Evolutionary conservation across 331 rosid species (phyloP).

Genomic region (Acacia pycnantha): DNA sequence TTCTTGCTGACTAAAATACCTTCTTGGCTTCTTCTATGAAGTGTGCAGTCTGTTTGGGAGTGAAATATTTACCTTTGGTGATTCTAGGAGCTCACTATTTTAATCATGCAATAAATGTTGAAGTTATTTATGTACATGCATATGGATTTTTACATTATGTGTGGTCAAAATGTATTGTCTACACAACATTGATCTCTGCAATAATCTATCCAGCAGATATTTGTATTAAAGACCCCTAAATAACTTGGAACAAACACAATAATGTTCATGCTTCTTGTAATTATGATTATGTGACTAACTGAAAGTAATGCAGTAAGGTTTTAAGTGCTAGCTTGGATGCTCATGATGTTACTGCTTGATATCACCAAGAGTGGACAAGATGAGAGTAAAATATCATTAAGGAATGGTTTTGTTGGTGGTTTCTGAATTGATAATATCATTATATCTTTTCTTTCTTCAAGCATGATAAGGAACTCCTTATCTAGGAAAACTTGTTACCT

Average conservation of each 20-base stretch:
- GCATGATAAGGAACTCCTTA: not conserved
- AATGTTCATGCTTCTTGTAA: not conserved
- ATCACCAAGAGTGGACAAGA: not conserved
- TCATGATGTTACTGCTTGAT: not conserved
- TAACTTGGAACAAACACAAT: not conserved
- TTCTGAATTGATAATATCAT: not conserved
- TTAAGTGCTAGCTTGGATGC: not conserved
- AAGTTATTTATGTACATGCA: not conserved
- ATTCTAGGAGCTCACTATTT: not conserved
- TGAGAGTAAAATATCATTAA: constrained; percentile 6
- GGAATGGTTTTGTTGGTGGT: not conserved
- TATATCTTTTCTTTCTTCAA: not conserved
- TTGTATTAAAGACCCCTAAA: not conserved
- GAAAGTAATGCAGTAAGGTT: not conserved
- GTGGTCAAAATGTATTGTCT: not conserved
- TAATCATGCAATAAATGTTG: not conserved
- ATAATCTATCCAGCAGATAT: not conserved
- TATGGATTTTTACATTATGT: not conserved
- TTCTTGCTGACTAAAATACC: not conserved
- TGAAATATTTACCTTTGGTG: not conserved
- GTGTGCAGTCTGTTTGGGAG: not conserved
- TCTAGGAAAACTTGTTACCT: not conserved
- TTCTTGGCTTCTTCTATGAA: not conserved
- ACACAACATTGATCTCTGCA: not conserved
- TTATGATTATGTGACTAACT: not conserved